Conservation (phyloP, 176 grass and related monocot species). For the Alopecurus myosuroides region DNA sequence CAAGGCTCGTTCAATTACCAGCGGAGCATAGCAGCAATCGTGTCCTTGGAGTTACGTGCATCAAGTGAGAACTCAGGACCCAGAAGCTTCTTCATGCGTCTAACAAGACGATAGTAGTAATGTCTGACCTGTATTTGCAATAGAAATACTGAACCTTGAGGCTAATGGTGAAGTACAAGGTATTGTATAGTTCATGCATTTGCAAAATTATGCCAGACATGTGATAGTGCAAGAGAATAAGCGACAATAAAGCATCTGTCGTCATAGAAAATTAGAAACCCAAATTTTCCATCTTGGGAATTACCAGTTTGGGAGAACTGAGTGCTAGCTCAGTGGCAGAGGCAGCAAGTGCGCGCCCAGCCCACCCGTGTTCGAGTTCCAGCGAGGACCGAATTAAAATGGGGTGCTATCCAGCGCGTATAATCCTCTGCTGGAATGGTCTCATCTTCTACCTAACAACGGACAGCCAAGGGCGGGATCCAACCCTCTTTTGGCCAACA, state of each 20-base stretch:
- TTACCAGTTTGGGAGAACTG: background rate
- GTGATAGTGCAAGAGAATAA: conserved; percentile 3
- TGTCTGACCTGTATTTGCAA: conserved; percentile 78
- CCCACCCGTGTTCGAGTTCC: too few relatives aligned
- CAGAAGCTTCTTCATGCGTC: conserved; percentile 95
- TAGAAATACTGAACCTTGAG: conserved; percentile 19
- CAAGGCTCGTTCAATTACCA: conserved; percentile 63
- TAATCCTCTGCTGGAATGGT: too few relatives aligned
- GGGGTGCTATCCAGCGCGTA: too few relatives aligned
- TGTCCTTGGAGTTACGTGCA: conserved; percentile 98
- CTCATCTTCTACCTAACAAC: too few relatives aligned
- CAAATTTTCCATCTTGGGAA: background rate
- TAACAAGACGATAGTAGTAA: conserved; percentile 98
- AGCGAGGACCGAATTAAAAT: too few relatives aligned
- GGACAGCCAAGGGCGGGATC: too few relatives aligned
- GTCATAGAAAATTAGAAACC: background rate
- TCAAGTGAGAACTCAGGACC: conserved; percentile 90
- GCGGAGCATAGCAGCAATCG: conserved; percentile 96
- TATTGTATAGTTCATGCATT: background rate
- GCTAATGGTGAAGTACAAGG: background rate
- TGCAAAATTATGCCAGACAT: background rate
- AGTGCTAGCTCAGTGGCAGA: too few relatives aligned
- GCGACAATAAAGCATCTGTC: background rate
- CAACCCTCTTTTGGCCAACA: too few relatives aligned
- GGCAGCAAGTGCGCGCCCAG: too few relatives aligned